These are phyloP conservation scores for Claviceps purpurea DNA, from an alignment of 2,329 filamentous ascomycete species.

Conservation along the genomic window DNA sequence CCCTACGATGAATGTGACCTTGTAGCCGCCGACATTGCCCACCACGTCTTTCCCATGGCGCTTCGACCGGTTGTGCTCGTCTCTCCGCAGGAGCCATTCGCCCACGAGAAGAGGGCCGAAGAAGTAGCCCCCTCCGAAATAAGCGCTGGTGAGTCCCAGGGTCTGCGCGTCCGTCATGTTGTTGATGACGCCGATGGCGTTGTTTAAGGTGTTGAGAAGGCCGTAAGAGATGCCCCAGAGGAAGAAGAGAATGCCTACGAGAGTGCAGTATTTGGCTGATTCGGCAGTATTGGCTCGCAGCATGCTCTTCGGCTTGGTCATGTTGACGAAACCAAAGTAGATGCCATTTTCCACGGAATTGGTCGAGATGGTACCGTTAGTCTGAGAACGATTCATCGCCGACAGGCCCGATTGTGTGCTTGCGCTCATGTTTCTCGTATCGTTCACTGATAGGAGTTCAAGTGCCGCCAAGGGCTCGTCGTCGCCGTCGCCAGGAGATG, in stretches of 20 bases:
- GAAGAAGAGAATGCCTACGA: slow-evolving; percentile 73
- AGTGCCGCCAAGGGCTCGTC: slow-evolving; percentile 23
- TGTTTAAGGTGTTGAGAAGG: slow-evolving; percentile 69
- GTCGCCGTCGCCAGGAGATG: slow-evolving; percentile 5
- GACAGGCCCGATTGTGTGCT: slow-evolving; percentile 3
- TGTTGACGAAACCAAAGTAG: slow-evolving; percentile 69
- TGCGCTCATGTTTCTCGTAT: slow-evolving; percentile 12
- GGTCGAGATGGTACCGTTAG: slow-evolving; percentile 22
- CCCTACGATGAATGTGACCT: slow-evolving; percentile 66
- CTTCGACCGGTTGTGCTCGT: slow-evolving; percentile 41
- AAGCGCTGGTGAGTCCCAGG: slow-evolving; percentile 54
- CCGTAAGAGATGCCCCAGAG: slow-evolving; percentile 89
- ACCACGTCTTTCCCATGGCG: slow-evolving; percentile 23
- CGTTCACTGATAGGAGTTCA: slow-evolving; percentile 35
- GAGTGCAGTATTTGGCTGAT: slow-evolving; percentile 55
- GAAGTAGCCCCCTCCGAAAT: slow-evolving; percentile 59
- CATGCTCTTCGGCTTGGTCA: slow-evolving; percentile 56
- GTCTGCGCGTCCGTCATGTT: slow-evolving; percentile 48
- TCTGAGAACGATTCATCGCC: slow-evolving; percentile 10
- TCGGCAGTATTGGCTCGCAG: slow-evolving; percentile 49
- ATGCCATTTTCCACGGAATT: slow-evolving; percentile 30
- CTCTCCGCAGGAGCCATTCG: slow-evolving; percentile 55
- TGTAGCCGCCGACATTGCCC: slow-evolving; percentile 52
- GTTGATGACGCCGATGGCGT: slow-evolving; percentile 49
- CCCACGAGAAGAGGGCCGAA: slow-evolving; percentile 58